Base-by-base conservation (phyloP, 2,329 filamentous ascomycete species). In the Beauveria sp. region DNA sequence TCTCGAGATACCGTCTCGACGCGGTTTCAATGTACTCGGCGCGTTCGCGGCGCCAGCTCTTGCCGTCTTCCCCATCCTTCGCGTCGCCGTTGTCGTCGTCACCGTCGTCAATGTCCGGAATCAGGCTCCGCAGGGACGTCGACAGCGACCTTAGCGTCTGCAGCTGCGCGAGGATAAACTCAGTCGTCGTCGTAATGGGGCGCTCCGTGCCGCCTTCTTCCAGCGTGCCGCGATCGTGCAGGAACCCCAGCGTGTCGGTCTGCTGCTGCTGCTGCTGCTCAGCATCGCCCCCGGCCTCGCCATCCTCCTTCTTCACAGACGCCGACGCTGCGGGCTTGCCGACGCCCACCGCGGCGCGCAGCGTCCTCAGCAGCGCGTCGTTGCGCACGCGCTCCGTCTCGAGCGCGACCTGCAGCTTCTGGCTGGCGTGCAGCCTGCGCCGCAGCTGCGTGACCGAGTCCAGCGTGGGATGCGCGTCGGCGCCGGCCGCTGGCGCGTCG, bases 11-110 rank as follows among this genome's bases (percentile, higher is more conserved):
- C 63, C 89, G 82, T 66, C 85, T 80, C 56, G 90, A 90, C 69
- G 92, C 87, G 60, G 83, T 83, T 75, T 97, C 93, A 54, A 98
- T 87, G 72, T 98, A 98, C 66, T 89, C 83, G 62, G 88, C 81
- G 64, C 93, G 80, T 72, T 95, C 87, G 59, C 86, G 83, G 45
- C 87, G 82, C 77, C 86, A 90, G 51, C 81, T 82, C 69, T 81
- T 79, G 18, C 69, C 69, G 6, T 73, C 71, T 10, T 73, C 70
- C 7, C 70, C 68, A 3, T 68, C 68, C n/a, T 67, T 62, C 56
- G 71, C 65, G 65, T 67, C 64, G 48, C 69, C 49, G 20, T 64
- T 65, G 79, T 73, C 22, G 34, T 71, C 69, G 1, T n/a, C 56
- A 31, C 60, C 49, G 42, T 54, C 62, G 51, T 58, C 73, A 31